Evolutionary conservation across 805 yeast species (phyloP), one percentile per base, ranked within the genome.

Genomic region (Nakazawaea sp.): DNA sequence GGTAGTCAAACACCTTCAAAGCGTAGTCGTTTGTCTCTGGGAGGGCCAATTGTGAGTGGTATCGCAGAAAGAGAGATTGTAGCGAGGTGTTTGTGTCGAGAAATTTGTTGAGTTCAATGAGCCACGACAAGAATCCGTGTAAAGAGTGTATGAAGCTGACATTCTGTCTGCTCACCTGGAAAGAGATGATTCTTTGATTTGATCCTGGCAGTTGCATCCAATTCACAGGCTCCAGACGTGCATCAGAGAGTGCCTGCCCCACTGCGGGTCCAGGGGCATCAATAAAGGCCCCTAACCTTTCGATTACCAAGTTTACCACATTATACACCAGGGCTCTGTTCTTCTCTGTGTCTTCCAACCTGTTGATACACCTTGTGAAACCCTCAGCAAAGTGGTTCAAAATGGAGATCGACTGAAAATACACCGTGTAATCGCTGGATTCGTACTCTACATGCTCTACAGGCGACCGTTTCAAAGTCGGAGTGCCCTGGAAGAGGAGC

Each of bases 371-470:
- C 41, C 66, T 72, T 0, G 79, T 70, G 10, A 76, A 59, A 41
- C 62, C 62, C 41, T 76, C 82, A 0, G 73, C 69, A 45, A 77
- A 70, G 42, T 81, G 81, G 8, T 81, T 69, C 0, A 85, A 68
- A 3, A 78, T 83, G 37, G 84, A 79, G 41, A 79, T 56, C 1
- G 81, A 75, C 43, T 81, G 81, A 53, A 81, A 81, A 49, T 70
- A 81, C 2, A 77, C 71, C 1, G 81, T 72, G 66, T 89, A 92
- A 35, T 85, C 90, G 23, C 84, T 85, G 31, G 78, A 79, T 52
- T 90, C 98, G 53, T 83, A 92, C 52, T 89, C 96, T 8, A 90
- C 88, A 55, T 90, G 98, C 42, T 75, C 80, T 5, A 71, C 66
- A 4, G 77, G 75, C 50, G 87, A 96, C 42, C 97, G 68, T 43